Evolutionary conservation across 83 land plant genomes (phyloP), one percentile per base, ranked within the genome.

Genomic region (Thuja plicata): DNA sequence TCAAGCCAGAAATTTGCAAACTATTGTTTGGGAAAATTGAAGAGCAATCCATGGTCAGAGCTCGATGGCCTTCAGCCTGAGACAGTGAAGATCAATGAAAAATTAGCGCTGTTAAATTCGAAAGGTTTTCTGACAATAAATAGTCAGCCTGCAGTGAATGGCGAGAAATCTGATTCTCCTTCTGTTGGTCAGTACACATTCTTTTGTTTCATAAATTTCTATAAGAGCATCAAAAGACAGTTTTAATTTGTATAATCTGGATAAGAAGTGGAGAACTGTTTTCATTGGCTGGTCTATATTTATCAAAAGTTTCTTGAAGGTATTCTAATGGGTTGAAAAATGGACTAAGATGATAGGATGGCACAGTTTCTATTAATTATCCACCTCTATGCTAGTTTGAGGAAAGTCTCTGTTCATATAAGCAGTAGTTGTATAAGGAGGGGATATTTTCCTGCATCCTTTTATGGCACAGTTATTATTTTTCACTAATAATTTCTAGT

Each of bases 121-220:
- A 93, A 94, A 54, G 99, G 99, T 80, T 97, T 96, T 87, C 94
- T 97, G 32, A 96, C 99, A 32, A 97, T 97, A 77, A 98, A 97
- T 88, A 98, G 99, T 92, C 99, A 98, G 92, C 99, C 99, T 81
- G 96, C 99, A 85, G 96, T 98, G 27, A 98, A 98, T 94, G 99
- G 99, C 35, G 99, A 95, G 88, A 95, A 91, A 88, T 98, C 98
- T 54, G 97, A 97, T 86, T 95, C 99, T n/a, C 95, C 96, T 35
- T 55, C 94, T 88, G 95, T 97, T 78, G 99, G 99, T 97, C 89
- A 89, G 95, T 85, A n/a, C 57, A 45, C 5, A 24, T 32, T 66
- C 73, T 76, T 76, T 76, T 74, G 38, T 11, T 74, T 74, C 35
- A 32, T 45, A n/a, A 3, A 0, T 48, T 83, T 83, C 27, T 43